Evolutionary conservation across 805 yeast species (phyloP).

Genomic region (baker's yeast (Saccharomyces cerevisiae)): DNA sequence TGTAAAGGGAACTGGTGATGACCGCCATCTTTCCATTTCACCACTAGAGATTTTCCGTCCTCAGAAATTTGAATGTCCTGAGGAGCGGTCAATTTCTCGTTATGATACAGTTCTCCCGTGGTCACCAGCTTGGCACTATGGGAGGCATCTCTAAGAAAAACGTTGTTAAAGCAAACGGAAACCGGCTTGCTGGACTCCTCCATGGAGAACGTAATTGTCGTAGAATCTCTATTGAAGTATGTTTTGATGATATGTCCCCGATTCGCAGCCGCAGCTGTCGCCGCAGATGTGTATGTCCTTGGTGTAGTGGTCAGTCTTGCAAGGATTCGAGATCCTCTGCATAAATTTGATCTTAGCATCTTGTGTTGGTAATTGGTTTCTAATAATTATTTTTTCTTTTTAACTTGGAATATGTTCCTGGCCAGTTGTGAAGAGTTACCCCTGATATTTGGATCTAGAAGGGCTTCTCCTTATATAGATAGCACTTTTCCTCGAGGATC

Average conservation of each 20-base stretch:
- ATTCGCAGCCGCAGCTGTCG: background rate
- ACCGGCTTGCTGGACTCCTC: slow-evolving; percentile 14
- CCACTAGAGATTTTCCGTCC: slow-evolving; percentile 30
- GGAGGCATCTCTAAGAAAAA: slow-evolving; percentile 63
- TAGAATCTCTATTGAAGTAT: slow-evolving; percentile 16
- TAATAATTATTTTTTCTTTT: background rate
- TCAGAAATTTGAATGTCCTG: slow-evolving; percentile 28
- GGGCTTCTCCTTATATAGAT: background rate
- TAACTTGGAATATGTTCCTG: background rate
- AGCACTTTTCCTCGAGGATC: background rate
- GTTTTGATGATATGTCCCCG: background rate
- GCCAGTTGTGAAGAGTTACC: background rate
- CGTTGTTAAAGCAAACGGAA: slow-evolving; percentile 37
- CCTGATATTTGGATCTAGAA: background rate
- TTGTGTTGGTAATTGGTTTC: background rate
- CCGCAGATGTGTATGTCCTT: background rate
- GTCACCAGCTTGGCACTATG: slow-evolving; percentile 55
- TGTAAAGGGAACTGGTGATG: slow-evolving; percentile 35
- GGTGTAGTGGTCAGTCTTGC: background rate
- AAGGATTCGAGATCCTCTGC: background rate
- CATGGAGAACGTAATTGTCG: slow-evolving; percentile 17
- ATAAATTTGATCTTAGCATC: background rate
- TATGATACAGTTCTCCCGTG: slow-evolving; percentile 40
- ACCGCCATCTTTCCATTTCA: slow-evolving; percentile 45
- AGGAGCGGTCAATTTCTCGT: slow-evolving; percentile 31